Percentiles rank a stretch among this genome's conserved stretches.
Evolutionary conservation across 2,329 filamentous ascomycete genomes (phyloP).

Genomic region (Xylariaceae sp.): DNA sequence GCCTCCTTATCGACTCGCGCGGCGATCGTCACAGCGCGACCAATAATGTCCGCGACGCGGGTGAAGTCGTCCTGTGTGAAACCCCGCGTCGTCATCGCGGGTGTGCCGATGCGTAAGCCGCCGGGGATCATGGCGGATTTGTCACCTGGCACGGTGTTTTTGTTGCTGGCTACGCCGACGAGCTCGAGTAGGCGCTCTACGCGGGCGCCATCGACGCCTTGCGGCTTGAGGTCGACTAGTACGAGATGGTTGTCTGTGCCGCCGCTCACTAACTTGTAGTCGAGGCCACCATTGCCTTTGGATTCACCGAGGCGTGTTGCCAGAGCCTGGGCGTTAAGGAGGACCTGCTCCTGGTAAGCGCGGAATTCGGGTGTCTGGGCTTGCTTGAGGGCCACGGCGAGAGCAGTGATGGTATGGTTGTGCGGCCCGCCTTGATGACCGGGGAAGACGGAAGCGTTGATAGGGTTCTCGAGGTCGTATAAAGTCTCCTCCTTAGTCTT

Average conservation of each 20-base stretch:
- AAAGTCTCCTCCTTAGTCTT: constrained; percentile 82
- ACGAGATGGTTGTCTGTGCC: constrained; percentile 98
- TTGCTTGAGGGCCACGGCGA: constrained; percentile 92
- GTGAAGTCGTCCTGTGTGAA: constrained; percentile 85
- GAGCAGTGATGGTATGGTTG: constrained; percentile 97
- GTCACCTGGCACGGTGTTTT: constrained; percentile 97
- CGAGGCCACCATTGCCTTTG: constrained; percentile 72
- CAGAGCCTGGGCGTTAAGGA: constrained; percentile 87
- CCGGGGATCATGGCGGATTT: constrained; percentile 89
- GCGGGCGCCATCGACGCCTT: constrained; percentile 80
- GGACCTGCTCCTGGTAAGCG: constrained; percentile 84
- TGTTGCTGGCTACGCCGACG: constrained; percentile 95
- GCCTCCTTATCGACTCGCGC: constrained; percentile 71
- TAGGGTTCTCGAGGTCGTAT: constrained; percentile 88
- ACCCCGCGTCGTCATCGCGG: constrained; percentile 96
- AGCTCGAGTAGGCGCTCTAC: constrained; percentile 89
- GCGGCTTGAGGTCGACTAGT: constrained; percentile 84
- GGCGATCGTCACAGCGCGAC: constrained; percentile 76
- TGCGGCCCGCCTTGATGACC: constrained; percentile 97
- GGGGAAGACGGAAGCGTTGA: constrained; percentile 96
- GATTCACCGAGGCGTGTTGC: constrained; percentile 61
- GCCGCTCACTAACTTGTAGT: constrained; percentile 86
- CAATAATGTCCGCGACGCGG: constrained; percentile 79
- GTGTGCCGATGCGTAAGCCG: constrained; percentile 89
- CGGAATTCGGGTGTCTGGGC: constrained; percentile 86